A percentile compares a stretch with the other conserved stretches of the same genome.
Conservation (phyloP, 345 rosid genomes). For the Arabidopsis suecica region DNA sequence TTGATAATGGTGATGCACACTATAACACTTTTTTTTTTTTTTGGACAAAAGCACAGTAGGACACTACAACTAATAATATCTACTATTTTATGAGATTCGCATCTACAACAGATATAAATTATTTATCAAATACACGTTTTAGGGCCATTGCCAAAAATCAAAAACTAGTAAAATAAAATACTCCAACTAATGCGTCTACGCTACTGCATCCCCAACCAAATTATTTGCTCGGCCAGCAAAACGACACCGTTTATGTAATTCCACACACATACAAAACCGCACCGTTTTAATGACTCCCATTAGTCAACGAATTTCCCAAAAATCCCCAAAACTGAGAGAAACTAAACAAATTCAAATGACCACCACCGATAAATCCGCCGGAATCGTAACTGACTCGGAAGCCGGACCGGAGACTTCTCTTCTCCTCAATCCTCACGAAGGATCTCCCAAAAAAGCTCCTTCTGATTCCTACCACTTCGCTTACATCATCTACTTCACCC, state of each 20-base stretch:
- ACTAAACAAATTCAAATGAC: conserved; percentile 47
- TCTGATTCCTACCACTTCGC: conserved; percentile 74
- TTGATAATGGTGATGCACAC: not conserved
- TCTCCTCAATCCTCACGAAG: conserved; percentile 44
- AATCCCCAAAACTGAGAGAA: not conserved
- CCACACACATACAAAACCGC: not conserved
- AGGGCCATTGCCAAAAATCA: not conserved
- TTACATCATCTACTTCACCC: conserved; percentile 82
- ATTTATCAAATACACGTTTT: conserved; percentile 2
- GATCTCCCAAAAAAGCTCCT: conserved; percentile 48
- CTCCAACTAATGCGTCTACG: not conserved
- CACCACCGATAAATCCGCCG: conserved; percentile 41
- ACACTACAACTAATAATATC: not conserved
- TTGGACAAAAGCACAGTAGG: too few species aligned
- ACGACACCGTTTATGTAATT: not conserved
- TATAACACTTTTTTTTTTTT: too few species aligned
- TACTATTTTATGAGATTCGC: not conserved
- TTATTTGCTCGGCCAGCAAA: not conserved
- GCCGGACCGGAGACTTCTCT: conserved; percentile 59
- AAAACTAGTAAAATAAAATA: not conserved
- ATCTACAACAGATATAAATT: not conserved
- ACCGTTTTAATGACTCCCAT: not conserved
- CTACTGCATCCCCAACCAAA: not conserved
- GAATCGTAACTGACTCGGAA: conserved; percentile 44
- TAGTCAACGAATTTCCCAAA: conserved; percentile 34